Percentiles rank a stretch among this genome's conserved stretches.
phyloP scores from a whole-genome alignment of 768 basidiomycete genomes.

The Auriscalpium orientale region DNA sequence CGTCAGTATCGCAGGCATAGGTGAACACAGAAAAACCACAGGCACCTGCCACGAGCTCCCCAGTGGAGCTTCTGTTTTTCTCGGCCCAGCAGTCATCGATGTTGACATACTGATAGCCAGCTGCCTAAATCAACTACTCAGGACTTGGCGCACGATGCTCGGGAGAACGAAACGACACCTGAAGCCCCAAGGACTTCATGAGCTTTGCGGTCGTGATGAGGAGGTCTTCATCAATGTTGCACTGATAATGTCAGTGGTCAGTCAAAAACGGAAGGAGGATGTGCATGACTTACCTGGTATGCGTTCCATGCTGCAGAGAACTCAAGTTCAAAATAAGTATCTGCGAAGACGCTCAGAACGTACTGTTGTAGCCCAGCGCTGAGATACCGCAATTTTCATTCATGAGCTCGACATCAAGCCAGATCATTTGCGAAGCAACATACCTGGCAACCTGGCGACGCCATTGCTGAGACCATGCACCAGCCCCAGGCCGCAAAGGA shows the following conservation, averaged over 20 bases:
- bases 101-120: constrained; percentile 51
- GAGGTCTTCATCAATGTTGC: constrained; percentile 48
- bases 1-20: neutral
- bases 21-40: constrained; percentile 10
- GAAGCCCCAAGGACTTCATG: constrained; percentile 45
- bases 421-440: neutral
- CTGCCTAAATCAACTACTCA: constrained; percentile 30
- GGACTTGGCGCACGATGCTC: neutral
- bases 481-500: too few species aligned
- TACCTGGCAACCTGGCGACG: constrained; percentile 31
- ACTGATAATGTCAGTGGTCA: constrained; percentile 27
- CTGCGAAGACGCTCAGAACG: constrained; percentile 13
- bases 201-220: constrained; percentile 41
- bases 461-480: constrained; percentile 16
- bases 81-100: constrained; percentile 63
- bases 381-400: neutral
- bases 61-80: constrained; percentile 40
- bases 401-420: constrained; percentile 1
- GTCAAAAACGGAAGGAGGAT: neutral
- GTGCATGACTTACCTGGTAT: constrained; percentile 40
- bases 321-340: constrained; percentile 4
- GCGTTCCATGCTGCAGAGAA: constrained; percentile 55
- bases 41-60: constrained; percentile 52
- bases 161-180: constrained; percentile 21
- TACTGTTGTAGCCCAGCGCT: constrained; percentile 64